Percentiles rank a stretch among this genome's conserved stretches.
Conservation (phyloP, 495 filamentous ascomycete genomes). For the Penicillium riverlandense region DNA sequence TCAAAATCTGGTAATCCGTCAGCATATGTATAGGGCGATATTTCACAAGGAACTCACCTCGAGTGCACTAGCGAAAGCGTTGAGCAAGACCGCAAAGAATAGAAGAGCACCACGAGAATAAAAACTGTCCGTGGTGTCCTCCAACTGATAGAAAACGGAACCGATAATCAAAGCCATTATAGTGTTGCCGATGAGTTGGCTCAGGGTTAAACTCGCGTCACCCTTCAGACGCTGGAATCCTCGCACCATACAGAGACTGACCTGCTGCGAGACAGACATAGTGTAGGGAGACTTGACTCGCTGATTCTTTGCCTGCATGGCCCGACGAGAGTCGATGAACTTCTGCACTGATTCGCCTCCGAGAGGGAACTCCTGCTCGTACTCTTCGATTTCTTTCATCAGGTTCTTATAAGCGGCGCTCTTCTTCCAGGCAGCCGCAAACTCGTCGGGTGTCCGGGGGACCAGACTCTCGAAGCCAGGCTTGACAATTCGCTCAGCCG, state of each 20-base stretch:
- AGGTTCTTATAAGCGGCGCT: conserved; percentile 45
- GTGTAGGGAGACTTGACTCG: conserved; percentile 41
- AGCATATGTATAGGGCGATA: not conserved
- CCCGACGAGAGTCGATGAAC: conserved; percentile 34
- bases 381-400: conserved; percentile 47
- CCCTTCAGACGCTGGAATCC: conserved; percentile 56
- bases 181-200: conserved; percentile 70
- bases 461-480: conserved; percentile 56
- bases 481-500: conserved; percentile 56
- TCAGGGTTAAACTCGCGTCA: conserved; percentile 69
- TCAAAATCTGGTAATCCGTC: conserved; percentile 43
- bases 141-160: conserved; percentile 80
- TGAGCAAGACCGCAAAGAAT: conserved; percentile 89
- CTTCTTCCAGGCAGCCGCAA: conserved; percentile 55
- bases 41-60: conserved; percentile 44
- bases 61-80: conserved; percentile 77
- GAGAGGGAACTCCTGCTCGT: conserved; percentile 36
- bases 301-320: conserved; percentile 37
- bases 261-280: conserved; percentile 37
- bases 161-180: conserved; percentile 80
- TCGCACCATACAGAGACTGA: conserved; percentile 43
- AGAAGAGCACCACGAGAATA: conserved; percentile 77
- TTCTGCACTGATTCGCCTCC: conserved; percentile 31
- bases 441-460: conserved; percentile 67
- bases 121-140: conserved; percentile 59